Evolutionary conservation across 2,329 filamentous ascomycete genomes (phyloP), one percentile per base, ranked within the genome.

Genomic region (Didymella sp.): DNA sequence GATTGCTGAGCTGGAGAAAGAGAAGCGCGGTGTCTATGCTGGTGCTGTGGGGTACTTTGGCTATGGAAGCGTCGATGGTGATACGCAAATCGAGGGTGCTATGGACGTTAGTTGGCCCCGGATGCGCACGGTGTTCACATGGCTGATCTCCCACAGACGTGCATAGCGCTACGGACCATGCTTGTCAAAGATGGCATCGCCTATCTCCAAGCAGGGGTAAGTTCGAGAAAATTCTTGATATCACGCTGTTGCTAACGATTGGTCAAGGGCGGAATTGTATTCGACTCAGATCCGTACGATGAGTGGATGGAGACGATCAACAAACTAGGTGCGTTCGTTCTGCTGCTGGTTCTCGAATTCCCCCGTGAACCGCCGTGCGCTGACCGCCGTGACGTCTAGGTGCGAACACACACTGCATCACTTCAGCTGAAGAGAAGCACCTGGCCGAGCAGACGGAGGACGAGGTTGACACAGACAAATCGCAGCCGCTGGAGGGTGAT

Each of bases 261-360:
- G 61, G 60, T 53, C 25, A 58, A 73, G 70, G 71, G 72, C 50
- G 73, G 73, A 31, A 75, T 75, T 50, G 73, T 75, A 2, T 75
- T 73, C 61, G 95, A 98, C 77, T 96, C 91, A 37, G 93, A 96
- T 73, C 89, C 85, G 30, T 89, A 90, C 69, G 91, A 97, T 63
- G 95, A 98, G 77, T 97, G 93, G 82, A 86, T 94, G 77, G 92
- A 98, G 84, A 97, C 96, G 63, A 91, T 95, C 80, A 98, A 99
- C 81, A 99, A 99, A 83, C 81, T 96, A 44, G 88, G 90, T 74
- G 64, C 41, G 70, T 62, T 66, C 51, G 55, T 40, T 53, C 17
- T 57, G 42, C 51, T 28, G 24, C 27, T 31, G n/a, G 4, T 31
- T 46, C 27, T 38, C 28, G 33, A 33, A 31, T 43, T 53, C 12